phyloP scores from a whole-genome alignment of 495 filamentous ascomycete species.

The Astrothelium macrocarpum region DNA sequence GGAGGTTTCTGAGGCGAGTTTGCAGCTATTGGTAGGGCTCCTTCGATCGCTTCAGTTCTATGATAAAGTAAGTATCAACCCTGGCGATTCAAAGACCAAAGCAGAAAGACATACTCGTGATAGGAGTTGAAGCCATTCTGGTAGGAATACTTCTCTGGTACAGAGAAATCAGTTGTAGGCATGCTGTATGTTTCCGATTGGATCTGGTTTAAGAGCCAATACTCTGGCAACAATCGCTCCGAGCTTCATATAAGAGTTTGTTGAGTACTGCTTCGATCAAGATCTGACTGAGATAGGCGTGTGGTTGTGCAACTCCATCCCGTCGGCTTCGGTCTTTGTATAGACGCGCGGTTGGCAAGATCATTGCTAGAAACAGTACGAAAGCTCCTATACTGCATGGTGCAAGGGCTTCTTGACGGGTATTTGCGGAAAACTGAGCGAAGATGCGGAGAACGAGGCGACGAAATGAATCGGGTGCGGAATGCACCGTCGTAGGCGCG shows the following conservation, averaged over 20 bases:
- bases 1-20: constrained; percentile 86
- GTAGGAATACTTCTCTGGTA: constrained; percentile 49
- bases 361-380: not conserved
- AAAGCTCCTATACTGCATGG: not conserved
- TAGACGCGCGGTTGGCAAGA: not conserved
- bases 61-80: not conserved
- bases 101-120: constrained; percentile 40
- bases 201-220: no score
- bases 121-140: constrained; percentile 51
- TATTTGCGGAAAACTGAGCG: not conserved
- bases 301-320: not conserved
- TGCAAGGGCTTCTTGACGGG: not conserved
- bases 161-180: constrained; percentile 47
- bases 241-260: not conserved
- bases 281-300: not conserved
- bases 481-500: not conserved
- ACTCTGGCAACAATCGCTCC: not conserved
- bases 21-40: constrained; percentile 54
- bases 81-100: not conserved
- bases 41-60: constrained; percentile 46
- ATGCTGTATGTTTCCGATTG: constrained; percentile 26
- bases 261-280: not conserved
- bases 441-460: not conserved
- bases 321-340: not conserved
- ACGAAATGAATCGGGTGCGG: not conserved